Percentiles rank a stretch among this genome's conserved stretches.
Evolutionary conservation across 2,329 filamentous ascomycete species (phyloP).

Genomic region (Diaporthe vexans): DNA sequence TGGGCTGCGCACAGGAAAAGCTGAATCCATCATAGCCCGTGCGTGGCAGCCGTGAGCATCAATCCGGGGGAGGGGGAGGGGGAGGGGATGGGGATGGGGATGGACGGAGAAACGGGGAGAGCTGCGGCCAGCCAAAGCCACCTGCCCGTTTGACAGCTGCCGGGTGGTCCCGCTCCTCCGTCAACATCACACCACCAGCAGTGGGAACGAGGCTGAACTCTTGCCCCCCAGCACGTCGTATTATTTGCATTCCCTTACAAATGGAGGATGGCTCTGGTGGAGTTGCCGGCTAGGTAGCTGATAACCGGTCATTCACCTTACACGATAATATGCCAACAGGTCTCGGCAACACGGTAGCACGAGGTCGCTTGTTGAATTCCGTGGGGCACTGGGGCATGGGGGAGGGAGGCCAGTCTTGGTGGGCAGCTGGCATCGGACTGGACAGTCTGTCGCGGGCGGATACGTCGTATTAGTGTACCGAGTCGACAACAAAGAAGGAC

Average conservation of each 20-base stretch:
- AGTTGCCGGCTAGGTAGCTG: not conserved
- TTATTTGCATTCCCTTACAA: not conserved
- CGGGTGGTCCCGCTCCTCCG: slow-evolving; percentile 25
- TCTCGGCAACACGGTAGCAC: slow-evolving; percentile 27
- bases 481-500: not conserved
- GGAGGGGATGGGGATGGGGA: not conserved
- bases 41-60: not conserved
- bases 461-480: not conserved
- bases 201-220: slow-evolving; percentile 13
- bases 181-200: slow-evolving; percentile 6
- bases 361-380: slow-evolving; percentile 22
- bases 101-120: not conserved
- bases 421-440: not conserved
- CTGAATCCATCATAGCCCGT: slow-evolving; percentile 12
- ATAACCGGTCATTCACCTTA: not conserved
- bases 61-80: not conserved
- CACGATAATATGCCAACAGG: not conserved
- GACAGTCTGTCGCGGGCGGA: slow-evolving; percentile 16
- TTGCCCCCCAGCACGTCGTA: not conserved
- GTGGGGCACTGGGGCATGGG: not conserved
- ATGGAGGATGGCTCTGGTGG: not conserved
- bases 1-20: not conserved
- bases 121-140: slow-evolving; percentile 25
- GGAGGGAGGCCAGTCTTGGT: not conserved
- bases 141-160: slow-evolving; percentile 22